These are phyloP conservation scores for Thalassiosira mediterranea DNA, from an alignment of 352 stramenopile genomes.

Conservation along the genomic window DNA sequence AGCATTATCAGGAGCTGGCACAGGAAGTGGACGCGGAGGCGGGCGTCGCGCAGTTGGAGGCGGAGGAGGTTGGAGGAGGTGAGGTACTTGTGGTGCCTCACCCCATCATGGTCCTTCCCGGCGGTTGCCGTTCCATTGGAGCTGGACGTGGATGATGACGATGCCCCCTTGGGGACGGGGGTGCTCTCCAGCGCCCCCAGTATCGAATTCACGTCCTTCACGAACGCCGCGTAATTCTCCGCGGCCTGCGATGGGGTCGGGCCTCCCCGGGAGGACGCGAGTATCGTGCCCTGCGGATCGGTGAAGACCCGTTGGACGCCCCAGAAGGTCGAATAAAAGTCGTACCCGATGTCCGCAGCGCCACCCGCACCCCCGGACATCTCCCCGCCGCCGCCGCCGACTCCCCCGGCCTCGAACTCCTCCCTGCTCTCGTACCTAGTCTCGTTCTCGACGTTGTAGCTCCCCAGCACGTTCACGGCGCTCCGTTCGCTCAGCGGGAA, in stretches of 20 bases:
- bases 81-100: slow-evolving; percentile 62
- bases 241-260: not conserved
- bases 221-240: slow-evolving; percentile 43
- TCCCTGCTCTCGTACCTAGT: slow-evolving; percentile 35
- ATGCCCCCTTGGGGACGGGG: slow-evolving; percentile 7
- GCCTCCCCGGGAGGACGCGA: slow-evolving; percentile 8
- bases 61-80: slow-evolving; percentile 61
- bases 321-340: slow-evolving; percentile 78
- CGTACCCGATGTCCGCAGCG: slow-evolving; percentile 46
- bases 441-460: slow-evolving; percentile 60
- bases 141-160: slow-evolving; percentile 4
- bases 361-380: slow-evolving; percentile 16
- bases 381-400: slow-evolving; percentile 24
- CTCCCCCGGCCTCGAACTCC: slow-evolving; percentile 49
- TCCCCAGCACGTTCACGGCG: slow-evolving; percentile 72
- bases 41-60: slow-evolving; percentile 61
- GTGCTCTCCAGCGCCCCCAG: slow-evolving; percentile 66
- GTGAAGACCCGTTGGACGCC: slow-evolving; percentile 78
- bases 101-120: not conserved
- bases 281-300: slow-evolving; percentile 59
- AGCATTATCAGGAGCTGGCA: slow-evolving; percentile 74
- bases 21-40: slow-evolving; percentile 61
- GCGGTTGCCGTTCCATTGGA: not conserved
- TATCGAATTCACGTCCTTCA: slow-evolving; percentile 55
- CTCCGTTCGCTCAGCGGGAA: slow-evolving; percentile 76